Evolutionary conservation across 2,329 filamentous ascomycete genomes (phyloP).

Genomic region (Xylaria sp.): DNA sequence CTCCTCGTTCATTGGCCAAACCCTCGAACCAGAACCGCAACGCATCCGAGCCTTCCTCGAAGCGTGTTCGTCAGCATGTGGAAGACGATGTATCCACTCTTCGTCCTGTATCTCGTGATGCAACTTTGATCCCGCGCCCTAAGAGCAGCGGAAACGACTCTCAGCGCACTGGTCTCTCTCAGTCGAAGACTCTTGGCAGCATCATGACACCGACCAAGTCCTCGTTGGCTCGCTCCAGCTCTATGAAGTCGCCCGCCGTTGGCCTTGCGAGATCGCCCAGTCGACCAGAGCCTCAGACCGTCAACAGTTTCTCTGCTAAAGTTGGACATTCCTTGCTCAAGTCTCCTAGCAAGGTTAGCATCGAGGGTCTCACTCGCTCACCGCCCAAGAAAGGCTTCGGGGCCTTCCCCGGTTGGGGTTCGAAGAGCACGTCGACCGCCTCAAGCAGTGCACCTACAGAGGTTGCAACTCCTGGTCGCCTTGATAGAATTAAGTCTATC

Average conservation of each 20-base stretch:
- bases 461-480: constrained; percentile 44
- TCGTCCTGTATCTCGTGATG: constrained; percentile 50
- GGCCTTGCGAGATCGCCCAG: constrained; percentile 52
- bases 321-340: constrained; percentile 32
- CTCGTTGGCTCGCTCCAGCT: constrained; percentile 58
- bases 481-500: constrained; percentile 56
- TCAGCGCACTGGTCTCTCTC: constrained; percentile 32
- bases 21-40: constrained; percentile 23
- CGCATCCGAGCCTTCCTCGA: constrained; percentile 46
- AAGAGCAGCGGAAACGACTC: constrained; percentile 41
- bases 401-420: constrained; percentile 47
- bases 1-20: constrained; percentile 24
- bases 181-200: constrained; percentile 47
- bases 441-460: constrained; percentile 32
- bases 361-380: constrained; percentile 33
- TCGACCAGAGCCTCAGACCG: constrained; percentile 39
- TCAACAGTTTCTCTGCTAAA: constrained; percentile 45
- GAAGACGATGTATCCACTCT: constrained; percentile 64
- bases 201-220: constrained; percentile 76
- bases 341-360: constrained; percentile 39
- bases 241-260: constrained; percentile 48
- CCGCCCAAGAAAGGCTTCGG: constrained; percentile 28
- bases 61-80: constrained; percentile 64
- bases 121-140: constrained; percentile 44
- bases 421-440: constrained; percentile 40